Base-by-base conservation (phyloP, 169 alveolate genomes). In the Plasmodium coatneyi region DNA sequence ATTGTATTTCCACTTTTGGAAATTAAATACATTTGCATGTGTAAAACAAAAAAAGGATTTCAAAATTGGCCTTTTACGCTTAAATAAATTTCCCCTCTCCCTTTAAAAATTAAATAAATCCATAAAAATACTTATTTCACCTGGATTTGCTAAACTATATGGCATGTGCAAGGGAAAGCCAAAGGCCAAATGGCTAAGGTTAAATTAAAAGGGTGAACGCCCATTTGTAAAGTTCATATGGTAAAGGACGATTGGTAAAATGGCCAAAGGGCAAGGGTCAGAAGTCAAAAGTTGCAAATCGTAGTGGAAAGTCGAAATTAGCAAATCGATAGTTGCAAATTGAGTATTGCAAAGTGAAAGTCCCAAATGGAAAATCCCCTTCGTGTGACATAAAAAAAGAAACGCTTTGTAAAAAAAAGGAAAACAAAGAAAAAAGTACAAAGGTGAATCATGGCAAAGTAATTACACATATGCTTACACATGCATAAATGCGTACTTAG, bases 141-240 rank as follows among this genome's bases (percentile, higher is more conserved):
- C 6, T 25, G 30, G 41, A 39, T 7, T 22, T 66, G 36, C 32
- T 66, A n/a, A 66, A 66, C 76, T 6, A 66, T 66, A 25, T 5
- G 76, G 76, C n/a, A 25, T 7, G 76, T 66, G 76, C 76, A 66
- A 66, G 14, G 76, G n/a, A 66, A 66, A 66, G 36, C 76, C 76
- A 19, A 66, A 66, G 30, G 76, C 16, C 32, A 66, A 66, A 66
- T 66, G 16, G 76, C 36, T 19, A 25, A 66, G 36, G 39, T 28
- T 66, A 66, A 66, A n/a, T n/a, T n/a, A n/a, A n/a, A n/a, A 19
- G 9, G 36, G 76, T 5, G 30, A 25, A 66, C 10, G 39, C 76
- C 16, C 5, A 66, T 25, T 19, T 7, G 41, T 66, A 66, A 66
- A n/a, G 3, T 32, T n/a, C 76, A 66, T 9, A 66, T 22, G 76